phyloP scores from a whole-genome alignment of 148 eudicot species.

The Camellia lanceoleosa region DNA sequence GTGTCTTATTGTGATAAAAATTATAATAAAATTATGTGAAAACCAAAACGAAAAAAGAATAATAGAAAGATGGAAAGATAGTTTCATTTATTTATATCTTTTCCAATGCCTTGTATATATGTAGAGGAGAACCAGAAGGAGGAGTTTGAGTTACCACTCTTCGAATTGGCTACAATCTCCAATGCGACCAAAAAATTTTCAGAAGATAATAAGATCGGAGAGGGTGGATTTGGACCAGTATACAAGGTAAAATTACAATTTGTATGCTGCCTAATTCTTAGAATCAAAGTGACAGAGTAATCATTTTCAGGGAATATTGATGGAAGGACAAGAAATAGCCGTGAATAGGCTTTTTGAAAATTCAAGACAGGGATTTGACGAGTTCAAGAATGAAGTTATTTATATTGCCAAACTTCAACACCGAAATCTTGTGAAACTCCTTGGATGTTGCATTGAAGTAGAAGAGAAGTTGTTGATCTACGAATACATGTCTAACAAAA shows the following conservation, averaged over 20 bases:
- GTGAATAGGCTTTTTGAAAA: conserved; percentile 22
- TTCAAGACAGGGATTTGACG: conserved; percentile 25
- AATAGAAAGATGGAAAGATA: too few relatives aligned
- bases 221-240: conserved; percentile 35
- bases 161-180: conserved; percentile 15
- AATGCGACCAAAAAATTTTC: conserved; percentile 23
- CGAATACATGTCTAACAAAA: conserved; percentile 28
- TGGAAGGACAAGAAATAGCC: conserved; percentile 23
- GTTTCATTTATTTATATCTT: too few relatives aligned
- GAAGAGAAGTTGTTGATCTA: conserved; percentile 26
- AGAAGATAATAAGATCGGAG: conserved; percentile 16
- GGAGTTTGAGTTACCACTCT: conserved; percentile 21
- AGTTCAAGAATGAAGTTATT: conserved; percentile 26
- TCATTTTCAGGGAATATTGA: conserved; percentile 16
- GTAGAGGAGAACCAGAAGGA: neutral
- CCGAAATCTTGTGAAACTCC: conserved; percentile 27
- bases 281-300: too few relatives aligned
- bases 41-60: too few relatives aligned
- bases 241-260: conserved; percentile 22
- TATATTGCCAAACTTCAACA: conserved; percentile 27
- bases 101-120: too few relatives aligned
- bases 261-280: too few relatives aligned
- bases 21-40: too few relatives aligned
- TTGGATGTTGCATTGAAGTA: conserved; percentile 20
- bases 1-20: too few relatives aligned